phyloP scores from a whole-genome alignment of 1,284 basidiomycete genomes.

The Somion occarium region DNA sequence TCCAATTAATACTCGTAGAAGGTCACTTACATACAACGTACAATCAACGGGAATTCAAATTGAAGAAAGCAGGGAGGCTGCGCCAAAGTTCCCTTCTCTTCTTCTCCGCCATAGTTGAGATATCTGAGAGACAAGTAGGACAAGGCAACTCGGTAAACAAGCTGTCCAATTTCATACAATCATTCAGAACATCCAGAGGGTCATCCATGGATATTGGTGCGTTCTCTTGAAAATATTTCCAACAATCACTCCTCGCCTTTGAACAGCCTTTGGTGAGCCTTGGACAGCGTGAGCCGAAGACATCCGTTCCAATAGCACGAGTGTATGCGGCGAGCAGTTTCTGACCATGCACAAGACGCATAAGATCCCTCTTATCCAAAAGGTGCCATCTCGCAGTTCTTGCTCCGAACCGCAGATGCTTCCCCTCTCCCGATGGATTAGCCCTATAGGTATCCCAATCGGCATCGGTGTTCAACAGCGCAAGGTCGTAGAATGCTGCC shows the following conservation, averaged over 20 bases:
- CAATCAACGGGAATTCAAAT: conserved; percentile 16
- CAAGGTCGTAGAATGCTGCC: conserved; percentile 31
- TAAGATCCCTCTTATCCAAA: conserved; percentile 28
- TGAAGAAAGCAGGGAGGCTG: conserved; percentile 27
- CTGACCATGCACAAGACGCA: conserved; percentile 28
- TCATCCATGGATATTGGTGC: conserved; percentile 30
- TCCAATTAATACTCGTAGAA: too few relatives aligned
- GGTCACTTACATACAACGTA: too few relatives aligned
- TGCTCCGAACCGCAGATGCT: conserved; percentile 28
- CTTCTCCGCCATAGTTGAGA: conserved; percentile 25
- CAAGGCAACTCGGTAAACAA: conserved; percentile 27
- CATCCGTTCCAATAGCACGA: conserved; percentile 26
- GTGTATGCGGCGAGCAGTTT: conserved; percentile 28
- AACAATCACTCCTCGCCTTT: conserved; percentile 26
- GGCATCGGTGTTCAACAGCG: conserved; percentile 27
- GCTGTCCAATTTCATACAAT: conserved; percentile 26
- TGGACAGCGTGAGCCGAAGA: conserved; percentile 26
- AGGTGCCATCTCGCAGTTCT: conserved; percentile 28
- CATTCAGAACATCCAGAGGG: conserved; percentile 28
- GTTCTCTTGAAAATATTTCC: conserved; percentile 31
- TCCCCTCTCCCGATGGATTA: conserved; percentile 18
- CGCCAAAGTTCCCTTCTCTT: conserved; percentile 29
- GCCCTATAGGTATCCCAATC: conserved; percentile 28
- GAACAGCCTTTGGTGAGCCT: conserved; percentile 24
- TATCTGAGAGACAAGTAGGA: conserved; percentile 23